These are phyloP conservation scores for Termitomyces sp. DNA, from an alignment of 768 basidiomycete species.

Conservation along the genomic window DNA sequence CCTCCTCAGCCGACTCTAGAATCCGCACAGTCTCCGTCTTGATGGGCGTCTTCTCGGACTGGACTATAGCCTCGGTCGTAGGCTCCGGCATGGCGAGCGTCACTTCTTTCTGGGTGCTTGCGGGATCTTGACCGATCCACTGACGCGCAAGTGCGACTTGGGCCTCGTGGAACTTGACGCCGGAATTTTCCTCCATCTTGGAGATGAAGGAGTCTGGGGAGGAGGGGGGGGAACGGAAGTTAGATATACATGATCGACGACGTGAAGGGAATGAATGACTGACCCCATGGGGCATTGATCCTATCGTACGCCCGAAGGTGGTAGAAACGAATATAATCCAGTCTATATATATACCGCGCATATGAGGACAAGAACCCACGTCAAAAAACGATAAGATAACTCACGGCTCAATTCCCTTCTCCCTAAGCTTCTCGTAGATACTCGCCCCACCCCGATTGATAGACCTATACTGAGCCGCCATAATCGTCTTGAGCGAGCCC, in stretches of 20 bases:
- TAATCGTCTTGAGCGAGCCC: slow-evolving; percentile 67
- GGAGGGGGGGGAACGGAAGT: neutral
- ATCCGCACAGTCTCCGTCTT: slow-evolving; percentile 64
- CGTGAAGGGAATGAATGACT: slow-evolving; percentile 14
- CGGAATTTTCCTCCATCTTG: slow-evolving; percentile 68
- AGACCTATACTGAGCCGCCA: slow-evolving; percentile 84
- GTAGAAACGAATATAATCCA: slow-evolving; percentile 87
- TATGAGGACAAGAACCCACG: no score
- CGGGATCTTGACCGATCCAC: slow-evolving; percentile 57
- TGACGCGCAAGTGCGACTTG: slow-evolving; percentile 80
- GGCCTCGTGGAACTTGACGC: slow-evolving; percentile 80
- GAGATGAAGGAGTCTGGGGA: slow-evolving; percentile 43
- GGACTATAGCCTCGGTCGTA: slow-evolving; percentile 42
- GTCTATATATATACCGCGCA: no score
- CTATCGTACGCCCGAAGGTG: slow-evolving; percentile 91
- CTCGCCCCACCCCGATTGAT: slow-evolving; percentile 88
- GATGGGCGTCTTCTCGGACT: slow-evolving; percentile 44
- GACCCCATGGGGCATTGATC: slow-evolving; percentile 73
- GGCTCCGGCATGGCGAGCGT: slow-evolving; percentile 55
- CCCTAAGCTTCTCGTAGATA: slow-evolving; percentile 80
- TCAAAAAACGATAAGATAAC: no score
- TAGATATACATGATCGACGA: no score
- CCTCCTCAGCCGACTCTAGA: slow-evolving; percentile 65
- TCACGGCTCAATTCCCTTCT: slow-evolving; percentile 76
- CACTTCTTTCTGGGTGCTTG: slow-evolving; percentile 45